These are phyloP conservation scores for Rutstroemia sp. DNA, from an alignment of 2,329 filamentous ascomycete genomes.

Conservation along the genomic window DNA sequence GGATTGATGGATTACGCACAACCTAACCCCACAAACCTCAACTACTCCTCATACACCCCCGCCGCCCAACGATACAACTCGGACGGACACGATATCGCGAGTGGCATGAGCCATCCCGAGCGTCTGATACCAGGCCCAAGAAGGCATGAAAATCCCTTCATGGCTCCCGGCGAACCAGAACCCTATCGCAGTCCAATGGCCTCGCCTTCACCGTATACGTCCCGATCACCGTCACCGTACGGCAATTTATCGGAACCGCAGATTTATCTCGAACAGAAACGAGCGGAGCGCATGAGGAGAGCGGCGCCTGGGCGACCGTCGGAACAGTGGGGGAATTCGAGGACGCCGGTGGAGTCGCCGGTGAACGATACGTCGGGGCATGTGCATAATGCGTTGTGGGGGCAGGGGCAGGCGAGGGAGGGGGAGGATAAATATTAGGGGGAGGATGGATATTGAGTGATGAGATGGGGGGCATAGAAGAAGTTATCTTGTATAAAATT, in stretches of 20 bases:
- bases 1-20: slow-evolving; percentile 27
- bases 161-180: slow-evolving; percentile 17
- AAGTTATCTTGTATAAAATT: slow-evolving; percentile 3
- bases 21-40: slow-evolving; percentile 21
- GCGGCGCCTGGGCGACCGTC: slow-evolving; percentile 3
- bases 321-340: slow-evolving; percentile 2
- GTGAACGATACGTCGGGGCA: not conserved
- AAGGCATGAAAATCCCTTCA: slow-evolving; percentile 12
- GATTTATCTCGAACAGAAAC: slow-evolving; percentile 17
- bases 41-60: slow-evolving; percentile 19
- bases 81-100: slow-evolving; percentile 22
- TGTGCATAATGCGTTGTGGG: slow-evolving; percentile 5
- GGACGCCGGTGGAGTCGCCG: not conserved
- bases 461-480: not conserved
- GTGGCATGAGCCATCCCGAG: slow-evolving; percentile 11
- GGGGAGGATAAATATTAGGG: not conserved
- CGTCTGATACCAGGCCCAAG: slow-evolving; percentile 14
- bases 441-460: no score
- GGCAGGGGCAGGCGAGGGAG: not conserved
- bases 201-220: slow-evolving; percentile 7
- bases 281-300: slow-evolving; percentile 5
- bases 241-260: slow-evolving; percentile 12
- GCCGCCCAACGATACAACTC: slow-evolving; percentile 26
- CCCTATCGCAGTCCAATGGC: slow-evolving; percentile 19
- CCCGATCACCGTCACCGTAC: not conserved